Percentiles rank a stretch among this genome's conserved stretches.
phyloP scores from a whole-genome alignment of 2,329 filamentous ascomycete species.

The Exophiala aquamarina region DNA sequence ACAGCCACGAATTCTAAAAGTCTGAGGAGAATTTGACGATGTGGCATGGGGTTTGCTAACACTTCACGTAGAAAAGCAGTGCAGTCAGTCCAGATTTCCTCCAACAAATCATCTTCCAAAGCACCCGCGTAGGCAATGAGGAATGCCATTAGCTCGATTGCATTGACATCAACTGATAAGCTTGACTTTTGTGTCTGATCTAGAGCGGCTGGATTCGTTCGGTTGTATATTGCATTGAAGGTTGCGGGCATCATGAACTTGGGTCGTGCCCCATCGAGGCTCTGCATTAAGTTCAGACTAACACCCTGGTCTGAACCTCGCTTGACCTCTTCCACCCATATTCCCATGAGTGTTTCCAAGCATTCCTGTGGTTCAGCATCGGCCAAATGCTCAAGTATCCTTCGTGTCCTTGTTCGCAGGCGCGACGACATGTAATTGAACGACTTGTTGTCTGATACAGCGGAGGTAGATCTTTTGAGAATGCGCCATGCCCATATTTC shows the following conservation, averaged over 20 bases:
- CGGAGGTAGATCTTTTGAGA: constrained; percentile 56
- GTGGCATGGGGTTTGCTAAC: constrained; percentile 88
- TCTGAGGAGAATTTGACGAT: constrained; percentile 83
- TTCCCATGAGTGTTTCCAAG: constrained; percentile 82
- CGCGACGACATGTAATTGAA: constrained; percentile 88
- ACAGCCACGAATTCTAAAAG: constrained; percentile 87
- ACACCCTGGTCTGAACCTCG: constrained; percentile 47
- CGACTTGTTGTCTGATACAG: constrained; percentile 71
- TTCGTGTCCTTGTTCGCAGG: constrained; percentile 83
- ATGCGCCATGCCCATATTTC: constrained; percentile 92
- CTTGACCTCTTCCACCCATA: constrained; percentile 66
- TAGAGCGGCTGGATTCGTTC: constrained; percentile 79
- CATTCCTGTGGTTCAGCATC: constrained; percentile 90
- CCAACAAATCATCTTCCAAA: constrained; percentile 93
- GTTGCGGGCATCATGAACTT: constrained; percentile 90
- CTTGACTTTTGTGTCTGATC: constrained; percentile 82
- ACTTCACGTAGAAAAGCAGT: constrained; percentile 87
- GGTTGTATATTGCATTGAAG: constrained; percentile 94
- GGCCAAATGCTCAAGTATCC: constrained; percentile 89
- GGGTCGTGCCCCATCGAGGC: constrained; percentile 85
- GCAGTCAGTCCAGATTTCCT: constrained; percentile 97
- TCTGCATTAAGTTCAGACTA: constrained; percentile 83
- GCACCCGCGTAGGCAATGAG: constrained; percentile 86
- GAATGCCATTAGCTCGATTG: constrained; percentile 83
- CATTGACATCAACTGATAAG: constrained; percentile 78